Conservation (phyloP, 2,329 filamentous ascomycete species). For the Hypomyces perniciosus region DNA sequence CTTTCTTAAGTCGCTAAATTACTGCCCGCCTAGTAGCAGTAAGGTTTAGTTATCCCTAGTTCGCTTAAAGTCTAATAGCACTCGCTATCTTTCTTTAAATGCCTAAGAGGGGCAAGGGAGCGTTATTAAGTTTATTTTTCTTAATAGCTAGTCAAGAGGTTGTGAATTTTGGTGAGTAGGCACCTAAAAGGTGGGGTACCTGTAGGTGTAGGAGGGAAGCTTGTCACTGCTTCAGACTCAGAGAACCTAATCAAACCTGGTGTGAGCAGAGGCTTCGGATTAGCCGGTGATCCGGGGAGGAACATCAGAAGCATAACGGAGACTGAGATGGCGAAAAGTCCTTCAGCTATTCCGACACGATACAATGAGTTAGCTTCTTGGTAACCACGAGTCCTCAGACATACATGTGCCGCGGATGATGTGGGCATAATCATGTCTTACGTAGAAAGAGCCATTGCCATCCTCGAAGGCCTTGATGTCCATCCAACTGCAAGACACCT, state of each 20-base stretch:
- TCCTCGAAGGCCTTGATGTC: slow-evolving; percentile 40
- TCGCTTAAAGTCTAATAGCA: too few relatives aligned
- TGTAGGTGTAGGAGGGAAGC: too few relatives aligned
- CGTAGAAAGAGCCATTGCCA: slow-evolving; percentile 51
- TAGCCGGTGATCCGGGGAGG: slow-evolving; percentile 37
- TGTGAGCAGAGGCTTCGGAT: slow-evolving; percentile 31
- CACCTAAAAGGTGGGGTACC: too few relatives aligned
- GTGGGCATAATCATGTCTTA: not conserved
- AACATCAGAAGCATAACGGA: slow-evolving; percentile 34
- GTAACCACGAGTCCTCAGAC: not conserved
- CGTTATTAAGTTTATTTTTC: too few relatives aligned
- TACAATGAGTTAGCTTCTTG: slow-evolving; percentile 1
- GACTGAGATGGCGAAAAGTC: slow-evolving; percentile 36
- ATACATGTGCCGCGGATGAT: not conserved
- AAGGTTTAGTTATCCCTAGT: too few relatives aligned
- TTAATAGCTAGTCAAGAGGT: too few relatives aligned
- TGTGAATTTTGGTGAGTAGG: too few relatives aligned
- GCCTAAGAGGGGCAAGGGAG: too few relatives aligned
- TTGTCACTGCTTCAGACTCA: not conserved
- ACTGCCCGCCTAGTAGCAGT: too few relatives aligned
- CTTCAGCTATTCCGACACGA: slow-evolving; percentile 32
- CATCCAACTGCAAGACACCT: slow-evolving; percentile 44
- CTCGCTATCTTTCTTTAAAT: too few relatives aligned
- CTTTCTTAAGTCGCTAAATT: too few relatives aligned
- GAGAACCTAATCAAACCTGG: not conserved